Evolutionary conservation across 805 yeast species (phyloP).

Genomic region (Nakazawaea ishiwadae): DNA sequence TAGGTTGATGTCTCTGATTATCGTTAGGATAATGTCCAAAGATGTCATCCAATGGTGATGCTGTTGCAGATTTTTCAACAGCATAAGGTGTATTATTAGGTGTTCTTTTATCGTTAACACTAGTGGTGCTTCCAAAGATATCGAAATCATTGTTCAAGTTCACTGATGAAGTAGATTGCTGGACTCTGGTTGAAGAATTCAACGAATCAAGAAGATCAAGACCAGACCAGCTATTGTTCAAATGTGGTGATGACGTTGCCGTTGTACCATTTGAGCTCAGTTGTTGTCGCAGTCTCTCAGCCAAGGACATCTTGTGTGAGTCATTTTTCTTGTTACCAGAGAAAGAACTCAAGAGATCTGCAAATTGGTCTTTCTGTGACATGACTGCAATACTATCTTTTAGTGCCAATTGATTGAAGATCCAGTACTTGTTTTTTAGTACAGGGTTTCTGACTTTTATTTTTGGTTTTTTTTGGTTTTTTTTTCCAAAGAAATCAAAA

Average conservation of each 20-base stretch:
- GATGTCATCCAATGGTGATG: slow-evolving; percentile 5
- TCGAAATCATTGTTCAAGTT: slow-evolving; percentile 1
- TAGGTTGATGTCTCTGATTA: background rate
- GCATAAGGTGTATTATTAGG: background rate
- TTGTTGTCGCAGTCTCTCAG: slow-evolving; percentile 27
- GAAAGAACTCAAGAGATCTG: slow-evolving; percentile 32
- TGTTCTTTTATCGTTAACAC: background rate
- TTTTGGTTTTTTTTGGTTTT: no score
- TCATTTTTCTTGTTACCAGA: slow-evolving; percentile 20
- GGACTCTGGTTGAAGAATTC: slow-evolving; percentile 8
- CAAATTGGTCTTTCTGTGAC: slow-evolving; percentile 33
- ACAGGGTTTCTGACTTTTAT: background rate
- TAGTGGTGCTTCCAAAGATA: background rate
- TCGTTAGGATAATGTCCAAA: slow-evolving; percentile 4
- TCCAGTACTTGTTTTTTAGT: background rate
- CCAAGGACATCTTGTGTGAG: slow-evolving; percentile 24
- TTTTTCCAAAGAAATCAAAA: no score
- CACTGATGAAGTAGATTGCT: background rate
- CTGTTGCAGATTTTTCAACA: background rate
- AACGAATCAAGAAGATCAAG: slow-evolving; percentile 33
- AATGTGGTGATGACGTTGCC: background rate
- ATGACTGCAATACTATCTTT: background rate
- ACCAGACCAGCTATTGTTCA: slow-evolving; percentile 26
- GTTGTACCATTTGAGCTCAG: slow-evolving; percentile 3
- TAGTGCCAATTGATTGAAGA: background rate